Conservation (phyloP, 106 monocot species). For the Apostasia ramifera region DNA sequence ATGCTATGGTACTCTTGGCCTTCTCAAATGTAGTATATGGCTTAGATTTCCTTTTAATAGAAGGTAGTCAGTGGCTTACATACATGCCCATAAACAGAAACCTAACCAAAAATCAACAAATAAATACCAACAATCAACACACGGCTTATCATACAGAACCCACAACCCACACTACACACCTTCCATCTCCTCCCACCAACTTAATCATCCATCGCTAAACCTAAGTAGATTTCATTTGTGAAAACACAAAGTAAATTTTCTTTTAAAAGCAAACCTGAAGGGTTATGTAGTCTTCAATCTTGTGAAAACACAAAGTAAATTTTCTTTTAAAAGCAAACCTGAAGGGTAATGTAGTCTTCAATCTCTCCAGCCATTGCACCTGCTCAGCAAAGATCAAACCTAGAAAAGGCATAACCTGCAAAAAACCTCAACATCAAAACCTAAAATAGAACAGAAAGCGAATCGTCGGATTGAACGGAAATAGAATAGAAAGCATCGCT, state of each 20-base stretch:
- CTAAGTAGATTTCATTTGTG: too few species aligned
- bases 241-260: neutral
- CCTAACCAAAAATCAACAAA: neutral
- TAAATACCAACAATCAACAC: too few species aligned
- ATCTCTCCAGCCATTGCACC: constrained; percentile 16
- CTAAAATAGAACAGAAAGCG: too few species aligned
- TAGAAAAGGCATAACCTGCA: neutral
- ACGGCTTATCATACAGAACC: too few species aligned
- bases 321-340: constrained; percentile 19
- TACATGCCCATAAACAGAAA: neutral
- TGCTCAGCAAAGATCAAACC: neutral
- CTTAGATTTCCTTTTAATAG: neutral
- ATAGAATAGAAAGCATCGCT: too few species aligned
- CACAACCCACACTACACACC: too few species aligned
- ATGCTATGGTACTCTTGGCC: too few species aligned
- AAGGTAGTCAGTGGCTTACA: neutral
- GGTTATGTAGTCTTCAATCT: constrained; percentile 13
- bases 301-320: too few species aligned
- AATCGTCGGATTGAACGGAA: too few species aligned
- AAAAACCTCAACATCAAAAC: neutral
- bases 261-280: neutral
- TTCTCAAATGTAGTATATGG: too few species aligned
- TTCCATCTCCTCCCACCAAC: too few species aligned
- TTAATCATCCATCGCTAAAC: too few species aligned
- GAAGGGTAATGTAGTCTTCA: constrained; percentile 15